Base-by-base conservation (phyloP, 805 yeast species). In the Hagleromyces aurorensis region DNA sequence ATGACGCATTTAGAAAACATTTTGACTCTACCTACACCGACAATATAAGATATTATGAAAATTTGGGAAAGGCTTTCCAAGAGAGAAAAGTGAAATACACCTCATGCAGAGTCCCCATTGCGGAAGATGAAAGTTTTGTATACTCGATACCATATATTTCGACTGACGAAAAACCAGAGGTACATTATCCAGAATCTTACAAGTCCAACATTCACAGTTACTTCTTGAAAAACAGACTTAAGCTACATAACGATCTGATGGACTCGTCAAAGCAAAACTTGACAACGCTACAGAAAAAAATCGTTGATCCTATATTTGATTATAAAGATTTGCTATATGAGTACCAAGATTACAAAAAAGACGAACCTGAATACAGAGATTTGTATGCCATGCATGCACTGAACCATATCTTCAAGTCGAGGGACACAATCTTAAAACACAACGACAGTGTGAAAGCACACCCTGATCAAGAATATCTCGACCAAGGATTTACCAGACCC, bases 401-500 rank as follows among this genome's bases (percentile, higher is more conserved):
- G 32, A 89, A 91, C 47, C 98, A 89, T 54, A 59, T 91, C 18
- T 72, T 65, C 59, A 86, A 87, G 57, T 84, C 96, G 0, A 70
- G 96, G 48, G 96, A 86, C 55, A 61, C 76, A n/a, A 70, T 89
- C 11, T 45, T 89, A 43, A 81, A 80, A 50, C 78, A 91, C 59
- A 85, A 78, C 43, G 69, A 71, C 28, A 74, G 72, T 43, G 27
- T 62, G n/a, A 60, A 57, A 30, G 54, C 66, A 32, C 50, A 61
- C 34, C 61, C 62, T 15, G 72, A 67, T 29, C 71, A 71, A 8
- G 93, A 84, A 45, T 67, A 69, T 40, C 63, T 94, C 33, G 98
- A 91, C 53, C 97, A 91, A 56, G 97, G 98, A 16, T 91, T 85
- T 53, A 87, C 96, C 0, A 69, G 97, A 38, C 94, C 98, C 1